These are phyloP conservation scores for Dothistroma pini DNA, from an alignment of 2,329 filamentous ascomycete species.

Conservation along the genomic window DNA sequence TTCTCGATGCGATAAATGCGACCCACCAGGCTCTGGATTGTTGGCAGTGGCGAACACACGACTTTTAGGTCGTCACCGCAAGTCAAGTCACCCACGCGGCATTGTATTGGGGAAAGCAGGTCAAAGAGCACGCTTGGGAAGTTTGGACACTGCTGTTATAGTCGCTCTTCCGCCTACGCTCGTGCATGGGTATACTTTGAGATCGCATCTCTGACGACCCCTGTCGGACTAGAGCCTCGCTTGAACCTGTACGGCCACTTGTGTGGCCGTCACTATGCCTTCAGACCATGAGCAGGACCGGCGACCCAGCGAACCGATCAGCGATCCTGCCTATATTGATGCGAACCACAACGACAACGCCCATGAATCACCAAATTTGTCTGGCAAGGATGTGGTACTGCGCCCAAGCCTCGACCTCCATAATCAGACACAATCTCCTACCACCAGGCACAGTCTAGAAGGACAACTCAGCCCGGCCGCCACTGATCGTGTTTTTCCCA, in stretches of 20 bases:
- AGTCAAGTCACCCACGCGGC: neutral
- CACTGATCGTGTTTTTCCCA: slow-evolving; percentile 70
- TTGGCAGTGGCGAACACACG: slow-evolving; percentile 11
- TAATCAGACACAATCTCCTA: slow-evolving; percentile 6
- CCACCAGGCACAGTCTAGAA: slow-evolving; percentile 10
- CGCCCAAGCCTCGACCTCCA: slow-evolving; percentile 1
- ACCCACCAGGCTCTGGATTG: neutral
- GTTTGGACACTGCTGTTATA: neutral
- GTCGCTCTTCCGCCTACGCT: neutral
- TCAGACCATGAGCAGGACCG: slow-evolving; percentile 3
- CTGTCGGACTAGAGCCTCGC: neutral
- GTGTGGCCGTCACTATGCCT: slow-evolving; percentile 8
- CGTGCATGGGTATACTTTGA: neutral
- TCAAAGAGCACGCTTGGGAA: neutral
- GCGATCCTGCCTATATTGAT: neutral
- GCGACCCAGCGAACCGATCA: slow-evolving; percentile 7
- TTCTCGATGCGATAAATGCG: slow-evolving; percentile 4
- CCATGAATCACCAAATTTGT: neutral
- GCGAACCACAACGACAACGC: neutral
- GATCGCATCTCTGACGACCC: neutral
- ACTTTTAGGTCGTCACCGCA: slow-evolving; percentile 20
- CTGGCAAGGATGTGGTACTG: slow-evolving; percentile 9
- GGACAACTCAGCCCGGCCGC: slow-evolving; percentile 40
- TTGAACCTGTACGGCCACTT: neutral
- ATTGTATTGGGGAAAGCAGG: neutral